Evolutionary conservation across 2,329 filamentous ascomycete species (phyloP).

Genomic region (Clarireedia monteithiana): DNA sequence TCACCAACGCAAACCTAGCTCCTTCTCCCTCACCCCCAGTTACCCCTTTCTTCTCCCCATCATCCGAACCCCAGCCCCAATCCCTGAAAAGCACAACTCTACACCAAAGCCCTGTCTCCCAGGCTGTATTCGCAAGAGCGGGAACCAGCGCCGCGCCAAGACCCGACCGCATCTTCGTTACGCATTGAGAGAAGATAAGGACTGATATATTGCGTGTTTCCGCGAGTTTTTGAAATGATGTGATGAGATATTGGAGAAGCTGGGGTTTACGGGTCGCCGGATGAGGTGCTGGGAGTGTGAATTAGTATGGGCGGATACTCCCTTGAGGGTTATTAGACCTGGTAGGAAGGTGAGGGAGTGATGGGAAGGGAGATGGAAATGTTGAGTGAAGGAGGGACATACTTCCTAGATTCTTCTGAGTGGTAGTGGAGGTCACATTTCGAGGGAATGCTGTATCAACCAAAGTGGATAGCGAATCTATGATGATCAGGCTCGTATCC

Average conservation of each 20-base stretch:
- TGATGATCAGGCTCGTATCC: conserved; percentile 59
- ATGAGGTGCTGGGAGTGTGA: neutral
- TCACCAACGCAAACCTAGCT: conserved; percentile 56
- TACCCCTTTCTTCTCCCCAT: neutral
- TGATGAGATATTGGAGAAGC: conserved; percentile 53
- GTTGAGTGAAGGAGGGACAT: conserved; percentile 3
- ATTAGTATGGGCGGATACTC: conserved; percentile 1
- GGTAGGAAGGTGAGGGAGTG: neutral
- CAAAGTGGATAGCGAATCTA: conserved; percentile 71
- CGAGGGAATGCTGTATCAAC: conserved; percentile 72
- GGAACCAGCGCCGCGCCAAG: conserved; percentile 63
- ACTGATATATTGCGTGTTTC: conserved; percentile 65
- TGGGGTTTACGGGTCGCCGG: conserved; percentile 26
- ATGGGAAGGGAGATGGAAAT: neutral
- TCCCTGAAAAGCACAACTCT: conserved; percentile 75
- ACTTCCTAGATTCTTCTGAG: conserved; percentile 21
- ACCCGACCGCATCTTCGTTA: conserved; percentile 67
- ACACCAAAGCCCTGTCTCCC: conserved; percentile 71
- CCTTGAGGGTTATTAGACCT: neutral
- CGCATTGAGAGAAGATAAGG: conserved; percentile 70
- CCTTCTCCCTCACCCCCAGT: conserved; percentile 29
- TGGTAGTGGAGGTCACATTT: conserved; percentile 32
- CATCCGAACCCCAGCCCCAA: conserved; percentile 47
- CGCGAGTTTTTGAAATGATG: conserved; percentile 67
- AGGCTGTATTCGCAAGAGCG: conserved; percentile 65